Evolutionary conservation across 192 early-diverging fungal species (phyloP), one percentile per base, ranked within the genome.

Genomic region (Coemansia sp.): DNA sequence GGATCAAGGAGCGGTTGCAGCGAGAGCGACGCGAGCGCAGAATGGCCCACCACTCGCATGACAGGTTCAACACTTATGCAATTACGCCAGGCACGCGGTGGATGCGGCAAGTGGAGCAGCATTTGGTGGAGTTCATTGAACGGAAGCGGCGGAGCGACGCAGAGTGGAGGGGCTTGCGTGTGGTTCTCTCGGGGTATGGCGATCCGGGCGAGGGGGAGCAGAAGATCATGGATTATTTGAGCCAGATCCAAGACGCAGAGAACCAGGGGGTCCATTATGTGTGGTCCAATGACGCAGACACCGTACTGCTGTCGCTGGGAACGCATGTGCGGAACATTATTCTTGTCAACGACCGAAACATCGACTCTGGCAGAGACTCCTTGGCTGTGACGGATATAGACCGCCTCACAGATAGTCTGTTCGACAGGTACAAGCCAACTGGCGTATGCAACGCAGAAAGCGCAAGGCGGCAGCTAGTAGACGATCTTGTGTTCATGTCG

Each of bases 151-250:
- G 86, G 2, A 87, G 86, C 41, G 92, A 96, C 49, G 78, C 88
- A 6, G 88, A 85, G 55, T 98, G 97, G 95, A 75, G 81, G 41
- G 76, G 88, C 24, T 84, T 98, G 35, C 87, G 93, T 66, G 89
- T 99, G 26, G 85, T 99, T 38, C 77, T 99, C 2, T 98, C 96
- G 20, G 97, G 95, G 30, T 91, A 91, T 16, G 87, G 87, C 36
- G 95, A 95, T 8, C 95, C 96, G 6, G 97, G 97, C 49, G 97
- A 99, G 76, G 97, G 97, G 39, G 97, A 99, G 76, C 97, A 99
- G 71, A 99, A 99, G 80, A 97, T 99, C 63, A 96, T 98, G 93
- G 93, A 94, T 68, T 98, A 91, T 57, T 91, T 99, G 58, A 89
- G 96, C 1, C 80, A 88, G 38, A 87, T 85, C 8, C 89, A 87